phyloP scores from a whole-genome alignment of 345 rosid genomes.

The Lagerstroemia speciosa region DNA sequence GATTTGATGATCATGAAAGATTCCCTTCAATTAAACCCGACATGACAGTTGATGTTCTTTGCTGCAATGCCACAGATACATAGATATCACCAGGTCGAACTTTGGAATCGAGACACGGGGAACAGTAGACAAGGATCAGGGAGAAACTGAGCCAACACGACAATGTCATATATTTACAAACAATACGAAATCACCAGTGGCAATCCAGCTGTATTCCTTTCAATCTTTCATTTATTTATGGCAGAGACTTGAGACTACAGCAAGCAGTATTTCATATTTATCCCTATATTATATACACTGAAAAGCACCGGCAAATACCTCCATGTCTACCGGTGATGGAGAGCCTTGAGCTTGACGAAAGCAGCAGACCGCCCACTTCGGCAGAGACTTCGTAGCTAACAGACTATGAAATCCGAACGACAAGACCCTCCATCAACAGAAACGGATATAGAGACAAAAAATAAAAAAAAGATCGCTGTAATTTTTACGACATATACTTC shows the following conservation, averaged over 20 bases:
- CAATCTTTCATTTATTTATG: slow-evolving; percentile 3
- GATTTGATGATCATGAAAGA: too few relatives aligned
- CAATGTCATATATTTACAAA: neutral
- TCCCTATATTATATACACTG: neutral
- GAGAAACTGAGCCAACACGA: neutral
- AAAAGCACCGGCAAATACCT: neutral
- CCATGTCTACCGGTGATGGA: neutral
- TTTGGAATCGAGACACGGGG: neutral
- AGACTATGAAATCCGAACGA: neutral
- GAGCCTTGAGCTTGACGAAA: neutral
- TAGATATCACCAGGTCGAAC: neutral
- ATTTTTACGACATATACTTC: neutral
- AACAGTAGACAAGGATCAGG: neutral
- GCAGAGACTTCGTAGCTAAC: neutral
- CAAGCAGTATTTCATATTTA: neutral
- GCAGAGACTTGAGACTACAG: neutral
- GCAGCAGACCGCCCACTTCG: neutral
- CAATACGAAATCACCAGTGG: neutral
- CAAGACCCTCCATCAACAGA: neutral
- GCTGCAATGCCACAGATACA: neutral
- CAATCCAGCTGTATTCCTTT: neutral
- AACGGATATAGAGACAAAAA: too few relatives aligned
- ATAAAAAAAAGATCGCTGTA: neutral
- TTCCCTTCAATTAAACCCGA: neutral
- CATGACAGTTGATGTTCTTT: neutral